Evolutionary conservation across 177 flowering plant species (phyloP).

Genomic region (Tripterygium wilfordii): DNA sequence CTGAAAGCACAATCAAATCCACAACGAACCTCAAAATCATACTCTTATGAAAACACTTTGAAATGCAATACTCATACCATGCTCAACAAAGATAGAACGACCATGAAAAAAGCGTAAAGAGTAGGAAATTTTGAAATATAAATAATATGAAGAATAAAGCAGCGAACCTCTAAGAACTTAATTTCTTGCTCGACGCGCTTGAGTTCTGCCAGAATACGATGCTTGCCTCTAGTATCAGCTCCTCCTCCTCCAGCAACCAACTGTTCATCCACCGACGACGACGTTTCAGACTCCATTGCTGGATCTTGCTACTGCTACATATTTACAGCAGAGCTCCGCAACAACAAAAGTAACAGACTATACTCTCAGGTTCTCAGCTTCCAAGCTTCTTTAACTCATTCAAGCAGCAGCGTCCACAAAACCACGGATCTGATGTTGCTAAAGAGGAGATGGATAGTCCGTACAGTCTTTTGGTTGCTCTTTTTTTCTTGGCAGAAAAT

Average conservation of each 20-base stretch:
- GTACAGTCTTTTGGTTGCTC: not conserved
- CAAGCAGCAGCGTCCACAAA: too few relatives aligned
- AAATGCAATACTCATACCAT: not conserved
- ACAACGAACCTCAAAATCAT: too few relatives aligned
- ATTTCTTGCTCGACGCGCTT: slow-evolving; percentile 43
- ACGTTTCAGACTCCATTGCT: slow-evolving; percentile 20
- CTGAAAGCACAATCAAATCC: too few relatives aligned
- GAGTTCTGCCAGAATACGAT: slow-evolving; percentile 38
- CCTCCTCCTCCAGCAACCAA: slow-evolving; percentile 1
- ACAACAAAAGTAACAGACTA: too few relatives aligned
- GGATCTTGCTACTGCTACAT: too few relatives aligned
- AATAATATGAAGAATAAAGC: not conserved
- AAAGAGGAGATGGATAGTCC: not conserved
- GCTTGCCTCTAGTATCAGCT: slow-evolving; percentile 33
- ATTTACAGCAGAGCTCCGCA: too few relatives aligned
- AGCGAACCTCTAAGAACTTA: slow-evolving; percentile 29
- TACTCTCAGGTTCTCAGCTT: too few relatives aligned
- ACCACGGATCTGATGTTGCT: slow-evolving; percentile 4
- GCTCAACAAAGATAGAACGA: not conserved
- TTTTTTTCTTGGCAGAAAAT: not conserved
- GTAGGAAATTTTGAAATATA: not conserved
- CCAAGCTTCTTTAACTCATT: too few relatives aligned
- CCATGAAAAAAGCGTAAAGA: not conserved
- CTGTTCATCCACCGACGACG: slow-evolving; percentile 19
- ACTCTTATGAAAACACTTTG: too few relatives aligned